Base-by-base conservation (phyloP, 495 filamentous ascomycete species). In the Annulohypoxylon maeteangense region DNA sequence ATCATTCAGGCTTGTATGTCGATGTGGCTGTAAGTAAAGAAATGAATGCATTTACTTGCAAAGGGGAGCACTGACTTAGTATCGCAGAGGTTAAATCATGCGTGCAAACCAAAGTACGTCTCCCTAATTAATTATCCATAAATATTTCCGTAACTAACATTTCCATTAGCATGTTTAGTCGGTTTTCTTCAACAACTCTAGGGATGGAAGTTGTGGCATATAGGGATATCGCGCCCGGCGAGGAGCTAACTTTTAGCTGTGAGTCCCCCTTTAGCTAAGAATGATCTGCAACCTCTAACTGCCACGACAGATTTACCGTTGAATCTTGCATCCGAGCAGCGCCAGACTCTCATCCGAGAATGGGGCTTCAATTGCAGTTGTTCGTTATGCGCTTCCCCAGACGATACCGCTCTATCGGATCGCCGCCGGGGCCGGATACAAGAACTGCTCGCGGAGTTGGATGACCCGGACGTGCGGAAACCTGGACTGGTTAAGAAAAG, bases 341-440 rank as follows among this genome's bases (percentile, higher is more conserved):
- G 79, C 11, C 79, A 72, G 48, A 38, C 44, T 4, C 64, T 47
- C 4, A 72, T 80, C 57, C 63, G 70, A 22, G 74, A 73, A 65
- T 81, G 79, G 79, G 79, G 79, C 10, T 81, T 81, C 63, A 70
- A 66, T 18, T 81, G 79, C 66, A 71, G 65, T 8, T 81, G 79
- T 59, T 51, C 66, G 7, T 69, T 81, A n/a, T 81, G 79, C 62
- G 22, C 34, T 1, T 69, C 65, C 0, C 50, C 73, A 1, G 20
- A 63, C 5, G 66, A 66, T 2, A 66, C 71, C 0, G 73, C 70
- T 2, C 58, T 34, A 3, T 80, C 78, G 0, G 79, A 81, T 59
- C 60, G 27, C 10, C 73, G 76, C 12, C 71, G 79, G 12, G 34
- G 38, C 6, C 67, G 55, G 20, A 71, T 81, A 29, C 57, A 64